These are phyloP conservation scores for Cercospora citrullina DNA, from an alignment of 2,329 filamentous ascomycete species.

Conservation along the genomic window DNA sequence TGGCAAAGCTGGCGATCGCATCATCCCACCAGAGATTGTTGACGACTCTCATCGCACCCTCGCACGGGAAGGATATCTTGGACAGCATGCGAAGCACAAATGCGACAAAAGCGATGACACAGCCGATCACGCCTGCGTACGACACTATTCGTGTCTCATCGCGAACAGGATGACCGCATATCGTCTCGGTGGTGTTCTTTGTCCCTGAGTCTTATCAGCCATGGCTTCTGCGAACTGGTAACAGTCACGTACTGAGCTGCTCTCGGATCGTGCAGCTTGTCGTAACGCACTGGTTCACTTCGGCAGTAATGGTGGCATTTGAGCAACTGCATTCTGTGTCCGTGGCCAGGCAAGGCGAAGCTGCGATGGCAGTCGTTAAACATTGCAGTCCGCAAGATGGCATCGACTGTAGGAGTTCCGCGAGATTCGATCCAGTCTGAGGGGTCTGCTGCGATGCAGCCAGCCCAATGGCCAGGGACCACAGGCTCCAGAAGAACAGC, in stretches of 20 bases:
- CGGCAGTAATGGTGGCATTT: constrained; percentile 10
- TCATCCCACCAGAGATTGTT: constrained; percentile 25
- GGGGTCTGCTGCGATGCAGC: constrained; percentile 11
- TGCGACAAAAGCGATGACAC: constrained; percentile 17
- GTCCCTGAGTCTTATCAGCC: constrained; percentile 8
- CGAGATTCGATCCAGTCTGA: background rate
- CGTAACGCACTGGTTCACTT: constrained; percentile 7
- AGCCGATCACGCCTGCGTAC: constrained; percentile 17
- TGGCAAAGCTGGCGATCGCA: constrained; percentile 20
- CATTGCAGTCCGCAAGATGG: constrained; percentile 20
- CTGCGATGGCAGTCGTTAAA: constrained; percentile 20
- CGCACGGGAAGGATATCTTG: constrained; percentile 18
- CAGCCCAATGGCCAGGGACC: constrained; percentile 1
- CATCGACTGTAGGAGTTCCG: constrained; percentile 12
- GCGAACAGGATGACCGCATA: constrained; percentile 18
- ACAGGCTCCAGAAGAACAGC: background rate
- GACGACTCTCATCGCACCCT: background rate
- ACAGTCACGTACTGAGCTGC: constrained; percentile 9
- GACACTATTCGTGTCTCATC: constrained; percentile 21
- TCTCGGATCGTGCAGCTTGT: constrained; percentile 10
- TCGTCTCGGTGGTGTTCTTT: constrained; percentile 23
- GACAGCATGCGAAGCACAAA: constrained; percentile 23
- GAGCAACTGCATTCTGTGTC: constrained; percentile 22
- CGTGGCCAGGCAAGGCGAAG: constrained; percentile 22
- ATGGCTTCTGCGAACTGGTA: background rate